Conservation (phyloP, 2,329 filamentous ascomycete species). For the Eurotiales sp. region DNA sequence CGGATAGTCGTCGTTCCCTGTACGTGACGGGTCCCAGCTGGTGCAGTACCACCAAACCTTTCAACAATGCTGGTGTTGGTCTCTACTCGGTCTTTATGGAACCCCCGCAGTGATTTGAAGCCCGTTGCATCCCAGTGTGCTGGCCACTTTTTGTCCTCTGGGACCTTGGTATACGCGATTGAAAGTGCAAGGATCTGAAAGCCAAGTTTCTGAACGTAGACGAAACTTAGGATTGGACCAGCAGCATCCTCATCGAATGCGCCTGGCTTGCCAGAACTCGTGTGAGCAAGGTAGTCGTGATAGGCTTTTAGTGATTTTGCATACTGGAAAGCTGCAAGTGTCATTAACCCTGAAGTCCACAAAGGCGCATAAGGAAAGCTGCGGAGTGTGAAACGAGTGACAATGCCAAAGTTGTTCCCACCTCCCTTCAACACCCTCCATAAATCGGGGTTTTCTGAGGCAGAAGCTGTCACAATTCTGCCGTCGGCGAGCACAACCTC, state of each 20-base stretch:
- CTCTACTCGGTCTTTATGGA: constrained; percentile 10
- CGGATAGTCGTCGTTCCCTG: constrained; percentile 8
- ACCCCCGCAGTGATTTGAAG: constrained; percentile 8
- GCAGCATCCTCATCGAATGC: constrained; percentile 10
- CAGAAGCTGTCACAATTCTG: constrained; percentile 8
- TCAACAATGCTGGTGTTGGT: constrained; percentile 9
- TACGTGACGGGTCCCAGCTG: constrained; percentile 6
- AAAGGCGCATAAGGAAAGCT: constrained; percentile 7
- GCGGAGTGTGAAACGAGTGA: constrained; percentile 7
- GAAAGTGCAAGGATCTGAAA: constrained; percentile 9
- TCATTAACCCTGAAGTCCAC: constrained; percentile 8
- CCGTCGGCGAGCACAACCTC: constrained; percentile 12
- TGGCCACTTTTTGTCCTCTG: constrained; percentile 11
- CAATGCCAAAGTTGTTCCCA: constrained; percentile 11
- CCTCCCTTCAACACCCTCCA: constrained; percentile 7
- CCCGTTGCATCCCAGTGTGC: constrained; percentile 11
- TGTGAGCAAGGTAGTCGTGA: constrained; percentile 7
- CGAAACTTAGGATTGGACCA: constrained; percentile 7
- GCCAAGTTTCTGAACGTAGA: constrained; percentile 11
- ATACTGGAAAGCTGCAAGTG: constrained; percentile 6
- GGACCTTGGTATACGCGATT: constrained; percentile 7
- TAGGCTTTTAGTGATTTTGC: constrained; percentile 9
- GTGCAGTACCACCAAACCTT: constrained; percentile 4
- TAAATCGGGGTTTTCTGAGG: constrained; percentile 4
- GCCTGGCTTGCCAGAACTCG: constrained; percentile 4